Evolutionary conservation across 331 rosid genomes (phyloP).

Genomic region (Quercus tomentella): DNA sequence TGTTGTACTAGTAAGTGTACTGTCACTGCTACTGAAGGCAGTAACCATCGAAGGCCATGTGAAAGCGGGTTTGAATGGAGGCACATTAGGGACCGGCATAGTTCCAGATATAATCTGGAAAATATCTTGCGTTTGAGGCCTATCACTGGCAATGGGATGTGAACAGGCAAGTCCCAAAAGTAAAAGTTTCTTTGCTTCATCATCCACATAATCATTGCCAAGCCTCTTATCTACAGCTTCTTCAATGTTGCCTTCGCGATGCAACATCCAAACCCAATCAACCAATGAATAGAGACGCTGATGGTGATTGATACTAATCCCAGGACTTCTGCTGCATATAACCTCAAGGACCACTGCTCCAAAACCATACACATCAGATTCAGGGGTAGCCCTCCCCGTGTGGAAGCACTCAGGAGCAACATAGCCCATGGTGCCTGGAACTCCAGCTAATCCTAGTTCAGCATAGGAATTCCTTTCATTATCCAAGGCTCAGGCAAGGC

Average conservation of each 20-base stretch:
- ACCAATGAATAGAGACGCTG: conserved; percentile 23
- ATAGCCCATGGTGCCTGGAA: conserved; percentile 48
- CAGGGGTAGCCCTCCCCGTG: conserved; percentile 51
- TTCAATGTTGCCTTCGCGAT: conserved; percentile 30
- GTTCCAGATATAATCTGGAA: conserved; percentile 43
- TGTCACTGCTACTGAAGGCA: conserved; percentile 17
- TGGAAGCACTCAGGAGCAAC: conserved; percentile 62
- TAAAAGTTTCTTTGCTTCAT: conserved; percentile 39
- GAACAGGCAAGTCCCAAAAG: conserved; percentile 58
- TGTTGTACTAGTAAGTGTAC: background rate
- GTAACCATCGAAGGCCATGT: conserved; percentile 40
- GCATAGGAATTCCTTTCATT: conserved; percentile 48
- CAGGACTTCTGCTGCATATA: conserved; percentile 35
- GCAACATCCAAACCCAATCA: conserved; percentile 60
- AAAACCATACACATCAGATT: conserved; percentile 47
- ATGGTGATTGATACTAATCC: conserved; percentile 8
- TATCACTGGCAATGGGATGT: conserved; percentile 32
- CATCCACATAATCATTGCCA: conserved; percentile 10
- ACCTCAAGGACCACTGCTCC: conserved; percentile 57
- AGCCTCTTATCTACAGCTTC: conserved; percentile 39
- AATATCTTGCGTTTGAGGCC: conserved; percentile 42
- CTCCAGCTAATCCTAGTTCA: conserved; percentile 37
- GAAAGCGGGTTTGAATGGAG: conserved; percentile 44
- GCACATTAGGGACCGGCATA: conserved; percentile 31
- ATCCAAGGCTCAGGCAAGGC: conserved; percentile 54